Evolutionary conservation across 1,284 basidiomycete species (phyloP).

Genomic region (Pulveroboletus sp.): DNA sequence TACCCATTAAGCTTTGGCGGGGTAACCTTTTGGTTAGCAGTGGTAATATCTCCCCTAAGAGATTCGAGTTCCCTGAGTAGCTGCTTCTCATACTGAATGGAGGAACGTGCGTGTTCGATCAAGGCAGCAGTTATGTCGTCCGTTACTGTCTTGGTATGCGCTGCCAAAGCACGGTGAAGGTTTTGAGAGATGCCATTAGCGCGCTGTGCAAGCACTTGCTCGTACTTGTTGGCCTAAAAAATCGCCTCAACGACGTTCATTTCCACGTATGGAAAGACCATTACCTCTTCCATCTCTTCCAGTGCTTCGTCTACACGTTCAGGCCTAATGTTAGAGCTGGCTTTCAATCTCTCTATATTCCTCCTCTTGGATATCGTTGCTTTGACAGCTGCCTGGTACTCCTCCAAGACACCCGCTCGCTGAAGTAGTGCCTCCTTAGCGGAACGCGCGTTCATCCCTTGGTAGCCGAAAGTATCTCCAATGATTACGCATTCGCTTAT

Average conservation of each 20-base stretch:
- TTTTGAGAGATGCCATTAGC: slow-evolving; percentile 90
- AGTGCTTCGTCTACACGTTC: slow-evolving; percentile 90
- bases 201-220: slow-evolving; percentile 74
- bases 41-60: slow-evolving; percentile 71
- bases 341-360: slow-evolving; percentile 86
- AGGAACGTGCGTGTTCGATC: slow-evolving; percentile 87
- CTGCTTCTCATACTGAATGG: slow-evolving; percentile 88
- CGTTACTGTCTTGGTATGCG: slow-evolving; percentile 80
- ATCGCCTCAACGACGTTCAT: slow-evolving; percentile 9
- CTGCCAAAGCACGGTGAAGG: slow-evolving; percentile 77
- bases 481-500: slow-evolving; percentile 91
- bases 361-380: slow-evolving; percentile 87
- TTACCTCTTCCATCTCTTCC: slow-evolving; percentile 90
- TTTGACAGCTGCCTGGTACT: slow-evolving; percentile 89
- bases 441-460: slow-evolving; percentile 90
- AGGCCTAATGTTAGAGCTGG: slow-evolving; percentile 81
- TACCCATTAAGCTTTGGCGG: slow-evolving; percentile 44
- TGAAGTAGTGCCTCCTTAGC: slow-evolving; percentile 90
- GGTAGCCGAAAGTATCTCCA: slow-evolving; percentile 89
- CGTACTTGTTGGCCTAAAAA: slow-evolving; percentile 78
- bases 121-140: slow-evolving; percentile 86
- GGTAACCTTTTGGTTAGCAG: slow-evolving; percentile 57
- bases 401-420: slow-evolving; percentile 85
- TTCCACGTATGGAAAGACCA: slow-evolving; percentile 10
- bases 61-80: slow-evolving; percentile 83